phyloP scores from a whole-genome alignment of 106 monocot species.

The Cymbidium sinense region DNA sequence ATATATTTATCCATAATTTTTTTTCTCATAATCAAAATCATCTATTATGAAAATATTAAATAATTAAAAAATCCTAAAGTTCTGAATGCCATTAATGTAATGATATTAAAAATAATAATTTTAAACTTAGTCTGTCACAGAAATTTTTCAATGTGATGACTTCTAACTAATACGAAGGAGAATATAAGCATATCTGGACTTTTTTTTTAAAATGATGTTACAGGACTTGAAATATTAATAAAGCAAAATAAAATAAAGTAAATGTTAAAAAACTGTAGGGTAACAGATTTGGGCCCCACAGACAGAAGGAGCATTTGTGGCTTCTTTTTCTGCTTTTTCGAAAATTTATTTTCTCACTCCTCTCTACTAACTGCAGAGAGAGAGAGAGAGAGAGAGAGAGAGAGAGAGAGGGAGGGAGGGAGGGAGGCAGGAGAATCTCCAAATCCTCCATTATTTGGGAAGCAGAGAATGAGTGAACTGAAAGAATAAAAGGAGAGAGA shows the following conservation, averaged over 20 bases:
- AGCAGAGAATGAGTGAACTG: not conserved
- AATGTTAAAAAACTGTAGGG: not conserved
- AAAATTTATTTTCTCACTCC: not conserved
- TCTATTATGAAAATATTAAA: too few relatives aligned
- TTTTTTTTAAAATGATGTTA: not conserved
- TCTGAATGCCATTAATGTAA: too few relatives aligned
- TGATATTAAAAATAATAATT: too few relatives aligned
- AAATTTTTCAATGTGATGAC: too few relatives aligned
- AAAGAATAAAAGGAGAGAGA: not conserved
- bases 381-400: not conserved
- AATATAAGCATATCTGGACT: too few relatives aligned
- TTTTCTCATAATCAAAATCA: too few relatives aligned
- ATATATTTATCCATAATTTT: too few relatives aligned
- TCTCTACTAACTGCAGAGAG: not conserved
- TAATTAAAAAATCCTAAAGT: too few relatives aligned
- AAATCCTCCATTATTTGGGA: not conserved
- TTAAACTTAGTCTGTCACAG: too few relatives aligned
- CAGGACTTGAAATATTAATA: not conserved
- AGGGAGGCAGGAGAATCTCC: not conserved
- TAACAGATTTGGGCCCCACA: not conserved
- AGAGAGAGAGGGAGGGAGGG: not conserved
- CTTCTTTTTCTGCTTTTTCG: not conserved
- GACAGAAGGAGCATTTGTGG: not conserved
- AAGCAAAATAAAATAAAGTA: not conserved
- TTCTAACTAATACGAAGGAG: too few relatives aligned